phyloP scores from a whole-genome alignment of 1,139 yeast genomes.

The Geotrichum aggregatum region DNA sequence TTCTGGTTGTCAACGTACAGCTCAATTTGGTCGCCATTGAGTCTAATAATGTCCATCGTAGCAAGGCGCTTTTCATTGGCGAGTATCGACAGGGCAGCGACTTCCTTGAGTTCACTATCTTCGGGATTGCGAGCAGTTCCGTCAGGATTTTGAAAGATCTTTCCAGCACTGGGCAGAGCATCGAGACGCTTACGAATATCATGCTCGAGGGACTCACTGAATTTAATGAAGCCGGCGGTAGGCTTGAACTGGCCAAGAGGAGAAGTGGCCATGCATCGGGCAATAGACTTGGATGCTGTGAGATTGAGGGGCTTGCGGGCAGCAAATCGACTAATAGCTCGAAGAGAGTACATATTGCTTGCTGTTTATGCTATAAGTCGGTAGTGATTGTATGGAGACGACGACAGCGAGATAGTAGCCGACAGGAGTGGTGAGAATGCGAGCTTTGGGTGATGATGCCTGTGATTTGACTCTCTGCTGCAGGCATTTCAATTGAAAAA shows the following conservation, averaged over 20 bases:
- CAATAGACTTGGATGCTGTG: slow-evolving; percentile 5
- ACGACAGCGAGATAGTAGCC: background rate
- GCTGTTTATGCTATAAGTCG: slow-evolving; percentile 2
- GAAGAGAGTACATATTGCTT: slow-evolving; percentile 20
- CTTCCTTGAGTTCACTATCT: slow-evolving; percentile 67
- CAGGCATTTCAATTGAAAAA: background rate
- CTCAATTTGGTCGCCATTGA: slow-evolving; percentile 56
- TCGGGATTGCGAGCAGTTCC: slow-evolving; percentile 71
- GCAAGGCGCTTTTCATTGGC: slow-evolving; percentile 58
- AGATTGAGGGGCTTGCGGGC: slow-evolving; percentile 12
- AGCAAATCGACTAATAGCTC: slow-evolving; percentile 20
- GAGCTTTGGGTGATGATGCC: slow-evolving; percentile 5
- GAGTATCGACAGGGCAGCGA: slow-evolving; percentile 67
- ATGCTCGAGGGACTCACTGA: slow-evolving; percentile 32
- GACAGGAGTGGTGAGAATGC: slow-evolving; percentile 6
- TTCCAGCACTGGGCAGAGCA: slow-evolving; percentile 34
- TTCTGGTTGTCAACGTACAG: slow-evolving; percentile 60
- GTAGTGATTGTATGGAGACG: background rate
- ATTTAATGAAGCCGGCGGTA: slow-evolving; percentile 21
- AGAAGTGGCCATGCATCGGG: slow-evolving; percentile 20
- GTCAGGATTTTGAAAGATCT: slow-evolving; percentile 66
- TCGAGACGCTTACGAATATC: slow-evolving; percentile 35
- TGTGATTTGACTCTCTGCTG: slow-evolving; percentile 5
- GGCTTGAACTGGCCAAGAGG: slow-evolving; percentile 19
- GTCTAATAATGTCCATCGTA: slow-evolving; percentile 54